Evolutionary conservation across 2,329 filamentous ascomycete species (phyloP), one percentile per base, ranked within the genome.

Genomic region (Talaromyces sp.): DNA sequence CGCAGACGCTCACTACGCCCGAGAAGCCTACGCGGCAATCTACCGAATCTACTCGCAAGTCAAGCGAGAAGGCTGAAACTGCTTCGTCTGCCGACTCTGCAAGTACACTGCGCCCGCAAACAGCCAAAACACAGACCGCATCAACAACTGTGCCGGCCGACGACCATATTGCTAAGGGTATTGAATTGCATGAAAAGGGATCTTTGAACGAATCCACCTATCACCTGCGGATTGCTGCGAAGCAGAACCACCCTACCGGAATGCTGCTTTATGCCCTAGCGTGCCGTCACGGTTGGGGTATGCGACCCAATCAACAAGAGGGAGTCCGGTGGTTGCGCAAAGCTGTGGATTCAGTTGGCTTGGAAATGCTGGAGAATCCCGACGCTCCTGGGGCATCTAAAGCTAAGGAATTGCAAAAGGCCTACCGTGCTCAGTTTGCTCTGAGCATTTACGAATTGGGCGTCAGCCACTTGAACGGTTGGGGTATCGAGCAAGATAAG

Each of bases 261-360:
- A 99, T 99, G 94, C 83, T 99, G 11, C 80, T 97, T 29, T 99
- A 97, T 71, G 94, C 93, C 4, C 81, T 99, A 32, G 94, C 94
- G 10, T 97, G 93, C 68, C 85, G 94, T 45, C 94, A 99, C 69
- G 94, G 94, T 44, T 99, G 94, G 94, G 94, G 94, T 16, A 97
- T 97, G 90, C 87, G 92, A 9, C 84, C 91, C 7, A 97, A 96
- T 70, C 91, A 91, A 66, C 82, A 82, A 43, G 94, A 99, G 73
- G 94, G 91, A 7, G 89, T 97, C 0, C 83, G 88, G 63, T 99
- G 94, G 94, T 78, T 99, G 51, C 86, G 91, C 41, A 94, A 92
- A 69, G 94, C 94, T 3, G 91, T 94, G 8, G 90, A 97, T 66
- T 87, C 83, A 49, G 90, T 90, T 3, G 87, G 88, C 51, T 76